Conservation (phyloP, 1,139 yeast species). For the Candida labiduridarum region DNA sequence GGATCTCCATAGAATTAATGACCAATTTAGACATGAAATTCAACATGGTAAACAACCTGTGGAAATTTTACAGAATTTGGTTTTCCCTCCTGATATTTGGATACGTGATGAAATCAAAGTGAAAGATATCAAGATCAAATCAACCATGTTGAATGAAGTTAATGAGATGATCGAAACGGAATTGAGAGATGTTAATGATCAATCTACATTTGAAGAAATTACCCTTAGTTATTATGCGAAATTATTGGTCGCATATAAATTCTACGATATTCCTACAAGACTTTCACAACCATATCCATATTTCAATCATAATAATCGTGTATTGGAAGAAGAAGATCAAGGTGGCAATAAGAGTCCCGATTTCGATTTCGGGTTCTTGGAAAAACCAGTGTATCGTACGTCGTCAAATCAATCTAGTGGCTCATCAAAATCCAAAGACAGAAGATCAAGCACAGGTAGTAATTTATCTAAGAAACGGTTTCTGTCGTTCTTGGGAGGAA, state of each 20-base stretch:
- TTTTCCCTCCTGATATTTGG: constrained; percentile 46
- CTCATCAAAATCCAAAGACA: constrained; percentile 9
- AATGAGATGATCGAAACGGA: constrained; percentile 36
- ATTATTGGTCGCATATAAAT: constrained; percentile 38
- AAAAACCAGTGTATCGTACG: constrained; percentile 22
- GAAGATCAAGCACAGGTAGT: constrained; percentile 17
- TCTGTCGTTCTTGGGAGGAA: constrained; percentile 26
- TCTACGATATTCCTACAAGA: constrained; percentile 29
- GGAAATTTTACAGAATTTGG: constrained; percentile 38
- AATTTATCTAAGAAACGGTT: constrained; percentile 26
- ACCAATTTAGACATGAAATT: background rate
- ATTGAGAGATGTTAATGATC: constrained; percentile 15
- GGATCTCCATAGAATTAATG: constrained; percentile 4
- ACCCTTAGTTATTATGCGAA: constrained; percentile 38
- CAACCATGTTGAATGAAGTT: constrained; percentile 36
- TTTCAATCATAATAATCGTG: background rate
- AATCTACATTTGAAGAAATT: constrained; percentile 28
- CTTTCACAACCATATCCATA: background rate
- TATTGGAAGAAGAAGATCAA: constrained; percentile 1
- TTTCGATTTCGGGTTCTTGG: constrained; percentile 11
- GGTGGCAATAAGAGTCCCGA: constrained; percentile 6
- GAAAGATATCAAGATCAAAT: constrained; percentile 37
- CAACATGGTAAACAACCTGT: background rate
- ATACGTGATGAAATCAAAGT: constrained; percentile 34
- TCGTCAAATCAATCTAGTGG: constrained; percentile 23